Conservation (phyloP, 2,329 filamentous ascomycete genomes). For the Aureobasidium mangrovei region DNA sequence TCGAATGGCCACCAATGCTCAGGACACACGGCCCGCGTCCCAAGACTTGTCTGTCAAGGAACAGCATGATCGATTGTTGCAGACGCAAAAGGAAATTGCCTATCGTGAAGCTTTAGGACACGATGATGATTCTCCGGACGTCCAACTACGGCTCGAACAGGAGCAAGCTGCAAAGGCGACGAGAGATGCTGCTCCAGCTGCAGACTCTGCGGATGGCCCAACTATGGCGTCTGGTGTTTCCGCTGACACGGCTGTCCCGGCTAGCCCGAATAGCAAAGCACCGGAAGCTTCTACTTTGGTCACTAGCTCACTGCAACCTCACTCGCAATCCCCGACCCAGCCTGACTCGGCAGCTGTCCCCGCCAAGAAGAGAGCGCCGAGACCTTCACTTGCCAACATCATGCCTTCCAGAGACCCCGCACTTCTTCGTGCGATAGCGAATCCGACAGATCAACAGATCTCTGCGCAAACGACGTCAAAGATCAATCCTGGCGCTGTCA, state of each 20-base stretch:
- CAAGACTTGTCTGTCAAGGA: conserved; percentile 40
- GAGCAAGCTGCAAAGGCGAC: conserved; percentile 14
- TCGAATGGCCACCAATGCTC: conserved; percentile 23
- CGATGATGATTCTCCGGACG: conserved; percentile 46
- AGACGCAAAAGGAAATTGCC: conserved; percentile 41
- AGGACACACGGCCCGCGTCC: conserved; percentile 14
- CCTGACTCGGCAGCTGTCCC: background rate
- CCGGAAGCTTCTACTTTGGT: background rate
- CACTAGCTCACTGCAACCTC: background rate
- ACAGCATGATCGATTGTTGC: conserved; percentile 44
- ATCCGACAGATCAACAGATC: conserved; percentile 18
- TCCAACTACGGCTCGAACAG: conserved; percentile 41
- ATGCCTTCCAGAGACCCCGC: conserved; percentile 3
- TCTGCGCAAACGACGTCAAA: conserved; percentile 52
- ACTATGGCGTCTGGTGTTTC: background rate
- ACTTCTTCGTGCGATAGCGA: background rate
- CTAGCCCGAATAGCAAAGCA: background rate
- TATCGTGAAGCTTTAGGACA: conserved; percentile 34
- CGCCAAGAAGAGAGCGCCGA: background rate
- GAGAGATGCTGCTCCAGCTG: conserved; percentile 1
- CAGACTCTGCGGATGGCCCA: background rate
- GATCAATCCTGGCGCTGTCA: conserved; percentile 48
- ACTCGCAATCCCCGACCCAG: background rate
- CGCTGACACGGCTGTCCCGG: too few relatives aligned
- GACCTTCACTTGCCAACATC: conserved; percentile 3